Evolutionary conservation across 495 filamentous ascomycete species (phyloP).

Genomic region (Evansstolkia leycettana): DNA sequence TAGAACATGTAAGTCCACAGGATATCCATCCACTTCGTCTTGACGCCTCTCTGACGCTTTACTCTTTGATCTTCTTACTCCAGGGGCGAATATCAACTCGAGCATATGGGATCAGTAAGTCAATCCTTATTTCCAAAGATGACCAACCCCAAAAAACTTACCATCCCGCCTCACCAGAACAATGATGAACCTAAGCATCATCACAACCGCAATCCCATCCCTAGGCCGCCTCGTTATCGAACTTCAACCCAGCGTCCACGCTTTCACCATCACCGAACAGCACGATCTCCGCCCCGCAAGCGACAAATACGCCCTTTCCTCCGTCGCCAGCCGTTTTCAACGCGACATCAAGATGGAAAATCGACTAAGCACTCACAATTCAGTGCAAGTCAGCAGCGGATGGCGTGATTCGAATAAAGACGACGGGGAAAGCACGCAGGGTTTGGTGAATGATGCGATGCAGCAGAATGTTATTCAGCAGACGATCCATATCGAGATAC

Average conservation of each 20-base stretch:
- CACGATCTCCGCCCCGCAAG: conserved; percentile 1
- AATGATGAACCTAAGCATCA: conserved; percentile 18
- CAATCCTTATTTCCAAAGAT: no score
- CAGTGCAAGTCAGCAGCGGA: conserved; percentile 8
- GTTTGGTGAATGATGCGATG: conserved; percentile 5
- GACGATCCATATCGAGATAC: conserved; percentile 15
- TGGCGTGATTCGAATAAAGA: conserved; percentile 9
- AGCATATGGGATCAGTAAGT: conserved; percentile 18
- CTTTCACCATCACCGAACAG: conserved; percentile 16
- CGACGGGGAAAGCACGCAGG: conserved; percentile 13
- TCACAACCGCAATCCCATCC: conserved; percentile 16
- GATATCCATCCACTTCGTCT: no score
- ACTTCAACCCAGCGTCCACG: conserved; percentile 13
- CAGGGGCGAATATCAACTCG: conserved; percentile 10
- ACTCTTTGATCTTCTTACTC: no score
- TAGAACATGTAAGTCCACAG: conserved; percentile 10
- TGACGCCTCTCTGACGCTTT: no score
- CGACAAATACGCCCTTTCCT: conserved; percentile 9
- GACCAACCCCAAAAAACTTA: no score
- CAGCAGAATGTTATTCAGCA: conserved; percentile 11
- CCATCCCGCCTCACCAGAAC: no score
- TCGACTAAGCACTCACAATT: conserved; percentile 4
- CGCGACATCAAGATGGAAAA: neutral
- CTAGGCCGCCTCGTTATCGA: conserved; percentile 18
- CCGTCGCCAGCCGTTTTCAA: conserved; percentile 5